Evolutionary conservation across 371 early-diverging fungal species (phyloP).

Genomic region (Circinella minor): DNA sequence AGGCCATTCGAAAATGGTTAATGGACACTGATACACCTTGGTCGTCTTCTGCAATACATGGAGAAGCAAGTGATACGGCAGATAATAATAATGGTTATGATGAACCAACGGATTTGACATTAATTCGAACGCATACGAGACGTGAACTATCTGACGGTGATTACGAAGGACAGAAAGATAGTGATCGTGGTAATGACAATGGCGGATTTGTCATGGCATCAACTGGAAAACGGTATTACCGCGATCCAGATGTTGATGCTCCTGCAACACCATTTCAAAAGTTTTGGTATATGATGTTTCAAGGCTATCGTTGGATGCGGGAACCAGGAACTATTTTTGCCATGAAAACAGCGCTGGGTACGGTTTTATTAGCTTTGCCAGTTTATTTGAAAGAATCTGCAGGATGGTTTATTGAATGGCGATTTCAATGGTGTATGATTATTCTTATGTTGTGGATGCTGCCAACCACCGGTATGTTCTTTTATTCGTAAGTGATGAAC

Average conservation of each 20-base stretch:
- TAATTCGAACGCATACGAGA: constrained; percentile 13
- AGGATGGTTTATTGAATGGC: constrained; percentile 42
- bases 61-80: not conserved
- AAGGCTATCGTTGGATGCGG: constrained; percentile 24
- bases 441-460: constrained; percentile 46
- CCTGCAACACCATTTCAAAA: constrained; percentile 32
- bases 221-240: not conserved
- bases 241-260: constrained; percentile 47
- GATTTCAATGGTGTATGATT: constrained; percentile 52
- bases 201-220: not conserved
- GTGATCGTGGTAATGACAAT: not conserved
- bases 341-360: constrained; percentile 43
- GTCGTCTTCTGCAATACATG: not conserved
- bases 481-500: constrained; percentile 28
- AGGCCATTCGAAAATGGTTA: constrained; percentile 15
- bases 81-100: constrained; percentile 5
- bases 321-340: constrained; percentile 35
- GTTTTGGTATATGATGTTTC: constrained; percentile 28
- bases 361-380: constrained; percentile 40
- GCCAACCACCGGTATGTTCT: constrained; percentile 42
- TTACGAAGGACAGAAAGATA: not conserved
- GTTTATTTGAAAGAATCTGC: constrained; percentile 30
- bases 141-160: not conserved
- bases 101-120: constrained; percentile 11
- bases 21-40: constrained; percentile 10